These are phyloP conservation scores for Sinapis alba DNA, from an alignment of 441 rosid genomes.

Conservation along the genomic window DNA sequence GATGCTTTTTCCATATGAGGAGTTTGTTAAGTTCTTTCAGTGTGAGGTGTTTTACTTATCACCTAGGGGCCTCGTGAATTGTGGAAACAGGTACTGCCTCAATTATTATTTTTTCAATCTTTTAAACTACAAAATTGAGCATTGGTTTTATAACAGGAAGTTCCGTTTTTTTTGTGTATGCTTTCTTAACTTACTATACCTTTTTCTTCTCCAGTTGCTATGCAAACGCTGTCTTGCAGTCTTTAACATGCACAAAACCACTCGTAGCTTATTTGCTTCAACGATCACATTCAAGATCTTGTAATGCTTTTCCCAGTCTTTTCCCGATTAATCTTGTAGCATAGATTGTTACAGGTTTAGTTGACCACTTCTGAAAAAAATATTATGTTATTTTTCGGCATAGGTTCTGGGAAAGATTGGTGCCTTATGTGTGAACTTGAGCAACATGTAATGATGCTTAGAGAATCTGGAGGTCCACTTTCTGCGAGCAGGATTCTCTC, in stretches of 20 bases:
- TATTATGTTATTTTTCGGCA: constrained; percentile 20
- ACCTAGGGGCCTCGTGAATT: constrained; percentile 84
- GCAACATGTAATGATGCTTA: constrained; percentile 71
- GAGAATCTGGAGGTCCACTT: constrained; percentile 69
- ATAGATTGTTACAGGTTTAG: neutral
- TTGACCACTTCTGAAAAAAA: constrained; percentile 7
- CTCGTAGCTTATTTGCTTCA: constrained; percentile 70
- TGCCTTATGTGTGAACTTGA: constrained; percentile 93
- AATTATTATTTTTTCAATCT: constrained; percentile 15
- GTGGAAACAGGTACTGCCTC: constrained; percentile 72
- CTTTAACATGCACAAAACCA: constrained; percentile 83
- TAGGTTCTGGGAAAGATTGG: constrained; percentile 76
- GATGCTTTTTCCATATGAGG: constrained; percentile 89
- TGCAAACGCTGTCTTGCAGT: constrained; percentile 92
- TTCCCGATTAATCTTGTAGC: constrained; percentile 22
- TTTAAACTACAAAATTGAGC: neutral
- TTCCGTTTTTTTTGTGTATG: neutral
- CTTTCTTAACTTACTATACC: constrained; percentile 2
- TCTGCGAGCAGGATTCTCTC: constrained; percentile 71
- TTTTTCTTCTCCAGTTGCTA: constrained; percentile 64
- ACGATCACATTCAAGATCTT: constrained; percentile 77
- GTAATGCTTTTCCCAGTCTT: constrained; percentile 44
- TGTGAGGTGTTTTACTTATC: constrained; percentile 59
- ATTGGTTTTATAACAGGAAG: neutral
- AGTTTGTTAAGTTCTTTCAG: constrained; percentile 68